Evolutionary conservation across 2,329 filamentous ascomycete genomes (phyloP), one percentile per base, ranked within the genome.

Genomic region (Ploettnerulaceae sp.): DNA sequence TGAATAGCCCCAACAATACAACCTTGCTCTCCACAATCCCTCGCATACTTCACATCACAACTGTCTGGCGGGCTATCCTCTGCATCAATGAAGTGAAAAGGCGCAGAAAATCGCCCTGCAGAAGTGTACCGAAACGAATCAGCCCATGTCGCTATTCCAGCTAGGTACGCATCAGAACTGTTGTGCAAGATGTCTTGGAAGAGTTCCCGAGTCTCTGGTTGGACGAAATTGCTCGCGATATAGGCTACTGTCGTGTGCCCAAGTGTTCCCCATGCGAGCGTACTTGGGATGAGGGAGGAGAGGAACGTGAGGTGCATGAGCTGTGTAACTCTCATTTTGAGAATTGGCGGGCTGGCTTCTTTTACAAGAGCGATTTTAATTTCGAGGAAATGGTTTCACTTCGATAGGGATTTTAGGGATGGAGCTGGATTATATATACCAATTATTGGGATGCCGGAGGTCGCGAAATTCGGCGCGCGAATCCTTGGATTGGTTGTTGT

Each of bases 61-160:
- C 64, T 68, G 12, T 59, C 58, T 1, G 81, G 81, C 45, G 81
- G 81, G 56, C 67, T 64, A 65, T 85, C 81, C 57, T 82, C 73
- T 49, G 81, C 80, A 62, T 84, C 81, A 65, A 85, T 84, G 67
- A 79, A 85, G 70, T 85, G 81, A 64, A 82, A 82, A 25, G 73
- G 73, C 53, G 71, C 76, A 7, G 75, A 79, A 64, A 79, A 84
- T 28, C 71, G 70, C 11, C 78, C 80, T 68, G 76, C 81, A 62
- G 73, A 71, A 6, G 77, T 82, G 66, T 84, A 84, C 18, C 80
- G 73, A 62, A 61, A 67, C 9, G 60, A 79, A 66, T 85, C 81
- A 22, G 81, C 81, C 82, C 82, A 85, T 7, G 78, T 78, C 3
- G 82, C 81, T 3, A 84, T 74, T 47, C 71, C 71, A 37, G 80